phyloP scores from a whole-genome alignment of 371 early-diverging fungal genomes.

The Smittium culicis region DNA sequence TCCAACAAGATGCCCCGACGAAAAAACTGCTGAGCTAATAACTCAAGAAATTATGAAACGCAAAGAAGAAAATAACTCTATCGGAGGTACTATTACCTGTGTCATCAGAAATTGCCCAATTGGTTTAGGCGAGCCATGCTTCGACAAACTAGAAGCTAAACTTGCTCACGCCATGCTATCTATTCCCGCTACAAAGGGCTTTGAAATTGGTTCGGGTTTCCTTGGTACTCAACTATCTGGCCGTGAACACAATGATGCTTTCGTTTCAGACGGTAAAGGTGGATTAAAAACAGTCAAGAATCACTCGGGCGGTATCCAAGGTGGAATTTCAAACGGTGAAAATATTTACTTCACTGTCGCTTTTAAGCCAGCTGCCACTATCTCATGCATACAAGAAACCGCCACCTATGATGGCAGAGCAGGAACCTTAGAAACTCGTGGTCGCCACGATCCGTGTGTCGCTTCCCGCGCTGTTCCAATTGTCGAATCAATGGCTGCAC shows the following conservation, averaged over 20 bases:
- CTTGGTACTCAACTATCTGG: conserved; percentile 76
- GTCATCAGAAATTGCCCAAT: conserved; percentile 84
- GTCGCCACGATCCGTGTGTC: conserved; percentile 95
- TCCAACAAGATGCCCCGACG: conserved; percentile 63
- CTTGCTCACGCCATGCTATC: conserved; percentile 98
- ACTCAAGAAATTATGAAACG: conserved; percentile 61
- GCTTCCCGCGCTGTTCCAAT: conserved; percentile 92
- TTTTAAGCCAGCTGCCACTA: conserved; percentile 94
- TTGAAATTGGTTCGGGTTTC: conserved; percentile 92
- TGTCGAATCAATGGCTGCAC: conserved; percentile 91
- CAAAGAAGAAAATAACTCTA: conserved; percentile 70
- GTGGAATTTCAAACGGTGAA: conserved; percentile 93
- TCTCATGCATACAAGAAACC: conserved; percentile 75
- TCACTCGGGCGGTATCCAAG: conserved; percentile 92
- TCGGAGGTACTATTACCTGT: conserved; percentile 94
- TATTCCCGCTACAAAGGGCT: conserved; percentile 94
- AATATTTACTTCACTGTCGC: conserved; percentile 90
- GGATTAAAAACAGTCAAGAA: conserved; percentile 73
- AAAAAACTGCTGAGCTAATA: conserved; percentile 44
- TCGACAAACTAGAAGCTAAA: conserved; percentile 93
- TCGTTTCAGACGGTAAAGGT: conserved; percentile 42
- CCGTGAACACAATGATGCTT: conserved; percentile 86
- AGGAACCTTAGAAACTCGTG: conserved; percentile 79
- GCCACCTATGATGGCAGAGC: conserved; percentile 67
- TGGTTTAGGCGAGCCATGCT: conserved; percentile 95